Percentiles rank a stretch among this genome's conserved stretches.
These are phyloP conservation scores for Crinitomyces ghanaensis DNA, from an alignment of 805 yeast genomes.

Conservation along the genomic window DNA sequence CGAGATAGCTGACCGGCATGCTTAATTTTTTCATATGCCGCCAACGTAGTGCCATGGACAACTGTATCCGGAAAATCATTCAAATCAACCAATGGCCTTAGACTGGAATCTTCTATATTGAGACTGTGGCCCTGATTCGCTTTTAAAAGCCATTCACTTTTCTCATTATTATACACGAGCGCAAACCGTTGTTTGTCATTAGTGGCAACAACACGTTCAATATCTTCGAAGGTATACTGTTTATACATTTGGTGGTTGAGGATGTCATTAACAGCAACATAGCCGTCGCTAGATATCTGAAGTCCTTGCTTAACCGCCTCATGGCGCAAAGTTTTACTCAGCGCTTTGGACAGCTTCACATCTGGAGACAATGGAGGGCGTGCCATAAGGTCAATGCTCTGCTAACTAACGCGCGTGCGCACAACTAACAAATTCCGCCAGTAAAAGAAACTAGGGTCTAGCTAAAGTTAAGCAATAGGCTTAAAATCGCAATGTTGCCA, in stretches of 20 bases:
- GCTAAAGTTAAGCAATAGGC: too few relatives aligned
- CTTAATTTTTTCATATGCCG: conserved; percentile 32
- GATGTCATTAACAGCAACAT: conserved; percentile 41
- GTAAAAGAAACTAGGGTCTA: too few relatives aligned
- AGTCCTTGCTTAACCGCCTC: conserved; percentile 64
- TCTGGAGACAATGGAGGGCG: too few relatives aligned
- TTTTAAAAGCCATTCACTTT: conserved; percentile 37
- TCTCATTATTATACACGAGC: conserved; percentile 21
- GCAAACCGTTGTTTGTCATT: conserved; percentile 68
- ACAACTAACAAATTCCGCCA: too few relatives aligned
- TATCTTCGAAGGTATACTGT: conserved; percentile 44
- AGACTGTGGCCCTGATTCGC: conserved; percentile 93
- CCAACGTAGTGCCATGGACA: conserved; percentile 68
- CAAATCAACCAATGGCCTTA: conserved; percentile 27
- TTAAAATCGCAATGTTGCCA: too few relatives aligned
- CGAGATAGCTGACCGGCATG: conserved; percentile 47
- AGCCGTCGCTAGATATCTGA: conserved; percentile 57
- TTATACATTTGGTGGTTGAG: conserved; percentile 45
- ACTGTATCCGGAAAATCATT: conserved; percentile 42
- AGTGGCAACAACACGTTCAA: conserved; percentile 45
- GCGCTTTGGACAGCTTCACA: conserved; percentile 52
- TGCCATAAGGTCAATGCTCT: too few relatives aligned
- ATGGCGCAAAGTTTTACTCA: conserved; percentile 76
- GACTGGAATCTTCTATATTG: conserved; percentile 31
- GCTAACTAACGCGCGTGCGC: too few relatives aligned